Base-by-base conservation (phyloP, 192 early-diverging fungal species). In the Fimicolochytrium jonesii region DNA sequence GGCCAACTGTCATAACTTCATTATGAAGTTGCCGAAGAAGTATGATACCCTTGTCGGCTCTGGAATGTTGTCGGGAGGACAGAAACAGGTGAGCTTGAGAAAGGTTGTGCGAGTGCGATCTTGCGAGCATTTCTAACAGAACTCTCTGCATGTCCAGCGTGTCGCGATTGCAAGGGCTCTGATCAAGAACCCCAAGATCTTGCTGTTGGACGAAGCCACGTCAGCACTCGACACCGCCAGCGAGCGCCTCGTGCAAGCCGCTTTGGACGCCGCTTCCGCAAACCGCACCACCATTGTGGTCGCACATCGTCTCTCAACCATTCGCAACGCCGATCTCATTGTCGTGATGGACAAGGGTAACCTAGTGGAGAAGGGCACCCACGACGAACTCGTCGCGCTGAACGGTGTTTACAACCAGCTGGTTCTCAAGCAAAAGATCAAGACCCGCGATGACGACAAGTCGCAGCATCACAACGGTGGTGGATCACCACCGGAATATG, bases 1-100 rank as follows among this genome's bases (percentile, higher is more conserved):
- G 59, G 91, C 90, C 46, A 87, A 90, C 60, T 77, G 82, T 45
- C 76, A 81, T 39, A 84, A 88, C 34, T 97, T 97, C 64, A 92
- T 97, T 56, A 66, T 69, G 69, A 82, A 86, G 61, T 71, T 95
- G 22, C 92, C 93, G 4, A 68, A 91, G 28, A 84, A 83, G 17
- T 92, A 91, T 66, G 84, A 91, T 44, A 95, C 92, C 9, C 66
- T 70, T 23, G 88, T 95, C 30, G 95, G 95, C 66, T 73, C 73
- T 10, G 73, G 73, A 1, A 75, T 77, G 51, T 41, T 72, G 5
- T 60, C 59, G 4, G 79, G 79, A n/a, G 62, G 62, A 6, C 62
- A 64, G 33, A 64, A 64, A 33, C n/a, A n/a, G n/a, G n/a, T n/a
- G n/a, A n/a, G n/a, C n/a, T n/a, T n/a, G n/a, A n/a, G n/a, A n/a